These are phyloP conservation scores for Aspergillus eucalypticola DNA, from an alignment of 2,329 filamentous ascomycete genomes.

Conservation along the genomic window DNA sequence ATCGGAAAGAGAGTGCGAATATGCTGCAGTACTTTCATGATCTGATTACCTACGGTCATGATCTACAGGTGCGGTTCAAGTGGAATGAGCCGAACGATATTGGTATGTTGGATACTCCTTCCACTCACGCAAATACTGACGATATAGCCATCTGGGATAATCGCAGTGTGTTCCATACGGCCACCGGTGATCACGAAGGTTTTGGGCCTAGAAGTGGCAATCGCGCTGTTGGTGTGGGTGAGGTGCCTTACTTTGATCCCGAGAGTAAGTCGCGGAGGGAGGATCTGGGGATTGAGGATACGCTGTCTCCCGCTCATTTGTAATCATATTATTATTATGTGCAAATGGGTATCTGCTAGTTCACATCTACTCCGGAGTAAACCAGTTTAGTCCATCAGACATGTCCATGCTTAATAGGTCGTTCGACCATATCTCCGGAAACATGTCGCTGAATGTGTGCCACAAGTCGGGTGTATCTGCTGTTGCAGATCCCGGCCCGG, in stretches of 20 bases:
- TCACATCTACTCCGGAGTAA: not conserved
- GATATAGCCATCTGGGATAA: conserved; percentile 20
- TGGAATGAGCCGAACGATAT: conserved; percentile 54
- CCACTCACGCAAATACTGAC: not conserved
- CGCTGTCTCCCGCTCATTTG: conserved; percentile 20
- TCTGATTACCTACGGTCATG: conserved; percentile 52
- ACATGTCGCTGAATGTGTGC: not conserved
- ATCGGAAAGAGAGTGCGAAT: conserved; percentile 44
- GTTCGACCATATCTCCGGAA: not conserved
- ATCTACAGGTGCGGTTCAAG: conserved; percentile 53
- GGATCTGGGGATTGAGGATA: conserved; percentile 23
- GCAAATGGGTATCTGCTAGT: no score
- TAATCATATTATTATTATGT: not conserved
- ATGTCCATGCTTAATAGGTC: not conserved
- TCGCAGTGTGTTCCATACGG: conserved; percentile 31
- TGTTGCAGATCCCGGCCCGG: not conserved
- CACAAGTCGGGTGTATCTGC: not conserved
- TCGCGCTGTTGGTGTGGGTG: conserved; percentile 96
- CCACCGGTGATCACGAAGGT: conserved; percentile 44
- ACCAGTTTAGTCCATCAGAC: not conserved
- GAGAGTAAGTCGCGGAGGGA: conserved; percentile 18
- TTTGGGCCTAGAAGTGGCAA: conserved; percentile 74
- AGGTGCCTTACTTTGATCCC: conserved; percentile 53
- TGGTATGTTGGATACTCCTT: conserved; percentile 27
- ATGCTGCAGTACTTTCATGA: conserved; percentile 47